These are phyloP conservation scores for Ganoderma leucocontextum DNA, from an alignment of 1,284 basidiomycete genomes.

Conservation along the genomic window DNA sequence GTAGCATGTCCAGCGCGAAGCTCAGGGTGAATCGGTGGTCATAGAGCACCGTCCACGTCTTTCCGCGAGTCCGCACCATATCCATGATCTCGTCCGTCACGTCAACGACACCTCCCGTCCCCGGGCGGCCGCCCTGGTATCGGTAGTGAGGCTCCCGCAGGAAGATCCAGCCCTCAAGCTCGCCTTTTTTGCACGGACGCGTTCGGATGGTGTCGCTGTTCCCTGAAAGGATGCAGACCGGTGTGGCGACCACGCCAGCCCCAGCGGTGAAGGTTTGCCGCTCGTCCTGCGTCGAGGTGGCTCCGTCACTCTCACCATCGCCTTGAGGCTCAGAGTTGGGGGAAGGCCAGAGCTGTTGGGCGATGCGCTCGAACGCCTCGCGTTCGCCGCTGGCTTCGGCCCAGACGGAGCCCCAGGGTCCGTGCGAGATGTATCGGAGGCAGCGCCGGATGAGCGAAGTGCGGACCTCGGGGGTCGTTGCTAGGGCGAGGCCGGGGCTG, in stretches of 20 bases:
- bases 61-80: slow-evolving; percentile 4
- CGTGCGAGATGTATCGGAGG: slow-evolving; percentile 72
- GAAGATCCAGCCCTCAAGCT: slow-evolving; percentile 37
- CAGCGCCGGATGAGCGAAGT: slow-evolving; percentile 64
- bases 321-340: background rate
- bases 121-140: background rate
- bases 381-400: slow-evolving; percentile 64
- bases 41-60: slow-evolving; percentile 49
- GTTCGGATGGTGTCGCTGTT: slow-evolving; percentile 27
- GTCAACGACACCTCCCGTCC: slow-evolving; percentile 18
- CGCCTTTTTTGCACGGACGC: background rate
- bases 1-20: slow-evolving; percentile 53
- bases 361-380: slow-evolving; percentile 54
- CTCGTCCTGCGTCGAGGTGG: background rate
- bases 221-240: slow-evolving; percentile 44
- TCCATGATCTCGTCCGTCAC: slow-evolving; percentile 22
- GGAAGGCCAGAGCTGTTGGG: slow-evolving; percentile 52
- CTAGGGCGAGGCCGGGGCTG: slow-evolving; percentile 42
- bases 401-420: slow-evolving; percentile 74
- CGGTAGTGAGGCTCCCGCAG: slow-evolving; percentile 31
- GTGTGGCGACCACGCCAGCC: slow-evolving; percentile 68
- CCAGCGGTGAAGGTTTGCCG: slow-evolving; percentile 54
- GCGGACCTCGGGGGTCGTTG: slow-evolving; percentile 49
- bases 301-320: background rate
- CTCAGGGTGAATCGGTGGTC: slow-evolving; percentile 66